Evolutionary conservation across 306 rosid genomes (phyloP).

Genomic region (Malus asiatica): DNA sequence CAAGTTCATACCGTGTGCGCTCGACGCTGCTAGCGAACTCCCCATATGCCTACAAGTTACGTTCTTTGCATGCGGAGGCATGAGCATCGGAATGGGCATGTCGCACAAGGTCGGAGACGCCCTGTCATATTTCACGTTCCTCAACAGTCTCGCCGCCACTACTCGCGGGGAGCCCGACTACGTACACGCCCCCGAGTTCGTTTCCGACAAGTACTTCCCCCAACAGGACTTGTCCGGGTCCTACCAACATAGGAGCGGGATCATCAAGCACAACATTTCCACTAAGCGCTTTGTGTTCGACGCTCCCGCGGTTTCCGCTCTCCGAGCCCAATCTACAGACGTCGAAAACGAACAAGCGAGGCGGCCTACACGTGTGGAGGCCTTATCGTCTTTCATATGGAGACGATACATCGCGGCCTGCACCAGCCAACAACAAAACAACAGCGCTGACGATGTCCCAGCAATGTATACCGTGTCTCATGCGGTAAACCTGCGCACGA

Average conservation of each 20-base stretch:
- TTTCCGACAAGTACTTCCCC: constrained; percentile 26
- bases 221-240: constrained; percentile 10
- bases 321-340: constrained; percentile 5
- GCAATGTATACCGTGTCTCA: constrained; percentile 3
- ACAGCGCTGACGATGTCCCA: neutral
- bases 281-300: constrained; percentile 21
- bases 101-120: constrained; percentile 9
- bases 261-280: constrained; percentile 7
- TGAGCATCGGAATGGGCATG: constrained; percentile 1
- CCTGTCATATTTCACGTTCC: neutral
- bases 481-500: constrained; percentile 26
- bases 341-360: neutral
- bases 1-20: constrained; percentile 3
- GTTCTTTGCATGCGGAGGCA: constrained; percentile 1
- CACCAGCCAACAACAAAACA: neutral
- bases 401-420: constrained; percentile 14
- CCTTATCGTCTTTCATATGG: constrained; percentile 37
- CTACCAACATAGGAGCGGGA: neutral
- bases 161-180: constrained; percentile 1
- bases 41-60: constrained; percentile 8
- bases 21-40: constrained; percentile 1
- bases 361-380: constrained; percentile 35
- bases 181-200: neutral
- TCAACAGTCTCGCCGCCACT: constrained; percentile 10
- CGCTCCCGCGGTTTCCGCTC: neutral